Base-by-base conservation (phyloP, 805 yeast species). In the Wickerhamiella domercqiae region DNA sequence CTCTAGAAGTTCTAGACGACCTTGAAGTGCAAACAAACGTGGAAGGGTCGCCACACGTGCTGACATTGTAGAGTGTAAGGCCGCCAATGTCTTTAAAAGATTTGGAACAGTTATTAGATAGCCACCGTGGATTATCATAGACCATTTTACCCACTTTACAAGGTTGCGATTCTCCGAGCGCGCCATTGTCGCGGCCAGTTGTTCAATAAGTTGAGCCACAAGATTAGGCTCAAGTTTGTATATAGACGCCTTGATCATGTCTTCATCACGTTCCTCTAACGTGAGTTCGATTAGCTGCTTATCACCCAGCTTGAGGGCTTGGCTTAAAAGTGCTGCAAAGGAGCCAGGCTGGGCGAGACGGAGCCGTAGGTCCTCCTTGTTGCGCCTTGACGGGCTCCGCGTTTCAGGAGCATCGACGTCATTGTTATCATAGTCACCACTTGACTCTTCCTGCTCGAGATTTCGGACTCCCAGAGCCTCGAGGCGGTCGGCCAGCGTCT, bases 221-320 rank as follows among this genome's bases (percentile, higher is more conserved):
- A 62, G 59, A 1, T 57, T 52, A 5, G 69, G 63, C 21, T 64
- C 68, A 29, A 80, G 57, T 36, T 72, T 59, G 44, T 69, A 66
- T 30, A 78, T 66, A 0, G 80, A 68, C 11, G 66, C 58, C 53
- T 68, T 65, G 41, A 74, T 65, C 39, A 69, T 64, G 19, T 56
- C 62, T 35, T 71, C 70, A 45, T 72, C 73, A 17, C 66, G 55
- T 41, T 64, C 63, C 43, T 61, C 54, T 45, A 90, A 65, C 9
- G 93, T 94, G 2, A 82, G 73, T 56, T 90, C 97, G 44, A 90
- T 65, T 39, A 90, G 63, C 7, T 90, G 63, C 50, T 76, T 84
- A 55, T 90, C 99, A 50, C 80, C 81, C 16, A 93, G 75, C 49
- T 73, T 75, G 44, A 90, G 66, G 0, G 98, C 87, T 61, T 90